Evolutionary conservation across 2,329 filamentous ascomycete species (phyloP), one percentile per base, ranked within the genome.

Genomic region (Aspergillus clavatus): DNA sequence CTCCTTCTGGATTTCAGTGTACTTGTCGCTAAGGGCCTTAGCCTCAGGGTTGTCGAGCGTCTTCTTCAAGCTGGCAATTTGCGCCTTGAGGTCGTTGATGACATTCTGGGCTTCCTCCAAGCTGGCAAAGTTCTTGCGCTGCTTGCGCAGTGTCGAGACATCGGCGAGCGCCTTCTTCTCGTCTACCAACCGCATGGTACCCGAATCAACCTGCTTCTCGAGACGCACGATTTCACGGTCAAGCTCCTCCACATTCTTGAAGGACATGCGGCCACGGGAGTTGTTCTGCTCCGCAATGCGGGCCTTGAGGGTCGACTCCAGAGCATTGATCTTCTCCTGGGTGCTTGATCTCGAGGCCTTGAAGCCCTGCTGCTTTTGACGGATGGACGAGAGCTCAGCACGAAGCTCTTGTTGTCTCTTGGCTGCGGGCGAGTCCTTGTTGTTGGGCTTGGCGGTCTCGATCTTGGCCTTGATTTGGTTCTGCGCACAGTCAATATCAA

Each of bases 161-260:
- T 96, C 89, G 40, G 80, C 74, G 16, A 97, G 78, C 7, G 88
- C 84, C 80, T 96, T 97, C 78, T 89, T 94, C 81, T 97, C 93
- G 60, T 98, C 93, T 8, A 97, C 93, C 41, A 98, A 76, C 74
- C 90, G 95, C 86, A 98, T 90, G 67, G 80, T 86, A 54, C 91
- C 91, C 27, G 83, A 80, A 68, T 95, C 87, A 58, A 97, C 89
- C 67, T 91, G 81, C 70, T 84, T 84, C 56, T 95, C 87, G 43
- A 96, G 82, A 42, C 77, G 77, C 48, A 81, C 79, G 59, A 97
- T 93, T 70, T 93, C 82, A 52, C 78, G 77, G 68, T 97, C 89
- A 54, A 98, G 75, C 52, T 97, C 93, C 46, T 95, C 90, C 43
- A 82, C 80, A 58, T 77, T 89, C 80, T 93, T 95, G 81, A 85